Conservation (phyloP, 1,139 yeast genomes). For the Entelexis sorbosivorans region DNA sequence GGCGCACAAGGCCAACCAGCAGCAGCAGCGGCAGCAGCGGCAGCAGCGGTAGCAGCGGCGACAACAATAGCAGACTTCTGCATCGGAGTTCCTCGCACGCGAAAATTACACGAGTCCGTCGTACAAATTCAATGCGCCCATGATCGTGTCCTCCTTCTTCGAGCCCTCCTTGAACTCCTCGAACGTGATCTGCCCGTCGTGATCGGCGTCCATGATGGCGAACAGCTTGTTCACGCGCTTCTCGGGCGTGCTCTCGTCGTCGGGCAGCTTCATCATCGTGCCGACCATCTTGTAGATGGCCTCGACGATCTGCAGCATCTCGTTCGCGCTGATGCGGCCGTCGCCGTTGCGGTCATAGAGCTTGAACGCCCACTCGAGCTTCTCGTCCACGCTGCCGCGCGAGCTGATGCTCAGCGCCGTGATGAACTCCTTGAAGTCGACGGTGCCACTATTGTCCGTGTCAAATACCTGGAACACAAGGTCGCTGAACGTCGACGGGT, state of each 20-base stretch:
- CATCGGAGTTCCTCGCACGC: too few species aligned
- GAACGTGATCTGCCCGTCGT: conserved; percentile 54
- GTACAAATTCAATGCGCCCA: conserved; percentile 67
- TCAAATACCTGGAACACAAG: conserved; percentile 86
- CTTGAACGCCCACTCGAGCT: conserved; percentile 69
- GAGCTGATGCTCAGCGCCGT: conserved; percentile 79
- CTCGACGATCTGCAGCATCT: conserved; percentile 64
- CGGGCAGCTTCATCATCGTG: conserved; percentile 79
- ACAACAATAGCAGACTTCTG: too few species aligned
- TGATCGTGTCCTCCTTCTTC: conserved; percentile 70
- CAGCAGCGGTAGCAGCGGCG: too few species aligned
- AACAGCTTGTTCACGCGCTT: conserved; percentile 75
- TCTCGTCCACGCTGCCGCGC: conserved; percentile 79
- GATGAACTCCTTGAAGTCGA: conserved; percentile 88
- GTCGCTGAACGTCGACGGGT: conserved; percentile 82
- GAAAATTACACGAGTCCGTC: conserved; percentile 32
- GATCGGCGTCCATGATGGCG: conserved; percentile 56
- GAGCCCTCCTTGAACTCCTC: conserved; percentile 79
- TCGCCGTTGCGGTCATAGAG: conserved; percentile 72
- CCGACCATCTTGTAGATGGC: conserved; percentile 96
- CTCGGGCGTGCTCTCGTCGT: conserved; percentile 91
- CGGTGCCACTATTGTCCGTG: conserved; percentile 63
- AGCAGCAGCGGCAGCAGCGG: too few species aligned
- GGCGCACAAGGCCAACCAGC: too few species aligned
- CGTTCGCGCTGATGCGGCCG: conserved; percentile 64